Conservation (phyloP, 1,284 basidiomycete genomes). For the Tilletia caries region DNA sequence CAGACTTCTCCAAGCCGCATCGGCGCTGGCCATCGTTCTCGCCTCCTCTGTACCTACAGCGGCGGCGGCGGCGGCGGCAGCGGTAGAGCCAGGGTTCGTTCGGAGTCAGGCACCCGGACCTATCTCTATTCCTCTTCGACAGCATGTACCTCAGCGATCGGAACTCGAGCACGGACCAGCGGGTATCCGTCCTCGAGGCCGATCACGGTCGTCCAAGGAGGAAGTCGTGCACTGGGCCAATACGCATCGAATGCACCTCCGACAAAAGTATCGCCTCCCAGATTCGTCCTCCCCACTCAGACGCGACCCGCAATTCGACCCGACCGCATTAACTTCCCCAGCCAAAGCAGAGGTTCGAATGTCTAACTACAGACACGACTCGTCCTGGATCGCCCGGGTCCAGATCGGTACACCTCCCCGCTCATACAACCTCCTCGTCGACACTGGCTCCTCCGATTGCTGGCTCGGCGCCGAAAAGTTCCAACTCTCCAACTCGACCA, state of each 20-base stretch:
- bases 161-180: neutral
- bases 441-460: conserved; percentile 40
- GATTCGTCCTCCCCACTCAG: too few relatives aligned
- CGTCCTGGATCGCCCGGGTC: conserved; percentile 32
- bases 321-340: neutral
- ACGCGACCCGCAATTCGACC: neutral
- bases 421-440: conserved; percentile 31
- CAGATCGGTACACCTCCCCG: conserved; percentile 28
- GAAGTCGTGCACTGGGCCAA: conserved; percentile 36
- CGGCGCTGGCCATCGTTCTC: too few relatives aligned
- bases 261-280: conserved; percentile 32
- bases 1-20: too few relatives aligned
- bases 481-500: conserved; percentile 20
- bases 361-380: conserved; percentile 37
- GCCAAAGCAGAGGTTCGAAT: conserved; percentile 18
- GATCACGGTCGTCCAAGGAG: neutral
- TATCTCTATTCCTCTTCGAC: neutral
- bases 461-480: conserved; percentile 27
- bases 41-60: too few relatives aligned
- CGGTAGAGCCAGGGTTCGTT: too few relatives aligned
- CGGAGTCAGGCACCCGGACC: neutral
- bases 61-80: too few relatives aligned
- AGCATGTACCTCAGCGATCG: neutral
- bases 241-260: conserved; percentile 30
- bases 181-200: neutral